Evolutionary conservation across 164 flowering plant species (phyloP).

Genomic region (Cinnamomum micranthum): DNA sequence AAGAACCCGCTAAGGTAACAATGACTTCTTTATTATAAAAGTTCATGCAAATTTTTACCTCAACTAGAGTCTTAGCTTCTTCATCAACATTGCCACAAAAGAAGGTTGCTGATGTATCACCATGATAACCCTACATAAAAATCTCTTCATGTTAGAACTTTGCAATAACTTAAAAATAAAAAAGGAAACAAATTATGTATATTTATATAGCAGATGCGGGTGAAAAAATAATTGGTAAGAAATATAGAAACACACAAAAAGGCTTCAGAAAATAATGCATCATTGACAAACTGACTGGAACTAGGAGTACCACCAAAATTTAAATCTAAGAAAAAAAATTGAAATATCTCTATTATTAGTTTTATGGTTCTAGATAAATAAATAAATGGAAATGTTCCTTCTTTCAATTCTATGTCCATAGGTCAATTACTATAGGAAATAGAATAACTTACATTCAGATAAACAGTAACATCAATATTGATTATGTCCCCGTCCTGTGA

Average conservation of each 20-base stretch:
- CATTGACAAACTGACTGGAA: not conserved
- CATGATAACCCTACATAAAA: slow-evolving; percentile 80
- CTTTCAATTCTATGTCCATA: not conserved
- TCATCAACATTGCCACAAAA: slow-evolving; percentile 88
- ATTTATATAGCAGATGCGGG: not conserved
- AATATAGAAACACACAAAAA: not conserved
- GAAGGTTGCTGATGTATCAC: slow-evolving; percentile 95
- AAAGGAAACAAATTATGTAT: not conserved
- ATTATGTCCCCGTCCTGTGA: slow-evolving; percentile 97
- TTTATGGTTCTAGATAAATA: not conserved
- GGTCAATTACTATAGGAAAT: not conserved
- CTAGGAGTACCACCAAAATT: not conserved
- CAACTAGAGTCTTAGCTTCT: slow-evolving; percentile 67
- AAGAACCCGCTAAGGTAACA: not conserved
- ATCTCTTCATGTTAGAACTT: slow-evolving; percentile 5
- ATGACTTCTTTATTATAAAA: not conserved
- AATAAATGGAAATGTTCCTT: not conserved
- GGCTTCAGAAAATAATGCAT: not conserved
- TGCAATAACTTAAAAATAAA: too few relatives aligned
- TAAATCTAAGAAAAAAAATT: not conserved
- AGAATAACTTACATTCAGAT: slow-evolving; percentile 64
- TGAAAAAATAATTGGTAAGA: not conserved
- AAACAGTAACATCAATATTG: slow-evolving; percentile 95
- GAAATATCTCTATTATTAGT: not conserved
- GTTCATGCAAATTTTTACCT: slow-evolving; percentile 38